phyloP scores from a whole-genome alignment of 2,329 filamentous ascomycete genomes.

The Metarhizium robertsii region DNA sequence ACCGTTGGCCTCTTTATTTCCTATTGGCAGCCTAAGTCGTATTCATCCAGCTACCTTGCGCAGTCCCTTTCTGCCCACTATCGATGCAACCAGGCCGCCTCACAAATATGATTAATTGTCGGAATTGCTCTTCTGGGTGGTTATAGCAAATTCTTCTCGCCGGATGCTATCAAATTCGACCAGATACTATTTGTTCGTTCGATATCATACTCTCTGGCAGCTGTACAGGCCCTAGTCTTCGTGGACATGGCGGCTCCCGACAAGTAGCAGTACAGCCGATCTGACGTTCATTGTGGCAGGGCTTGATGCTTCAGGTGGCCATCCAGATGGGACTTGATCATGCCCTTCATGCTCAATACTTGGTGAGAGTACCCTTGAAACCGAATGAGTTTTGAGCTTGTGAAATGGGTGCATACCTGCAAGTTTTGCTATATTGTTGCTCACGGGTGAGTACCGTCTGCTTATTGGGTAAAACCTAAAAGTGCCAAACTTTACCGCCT shows the following conservation, averaged over 20 bases:
- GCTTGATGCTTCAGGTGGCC: slow-evolving; percentile 18
- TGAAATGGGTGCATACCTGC: slow-evolving; percentile 7
- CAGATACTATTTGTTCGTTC: slow-evolving; percentile 1
- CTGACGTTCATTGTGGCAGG: slow-evolving; percentile 15
- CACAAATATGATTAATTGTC: slow-evolving; percentile 1
- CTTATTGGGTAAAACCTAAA: background rate
- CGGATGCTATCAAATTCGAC: slow-evolving; percentile 4
- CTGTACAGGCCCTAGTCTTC: slow-evolving; percentile 16
- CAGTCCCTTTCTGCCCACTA: background rate
- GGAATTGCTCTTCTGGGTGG: slow-evolving; percentile 7
- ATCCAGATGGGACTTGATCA: slow-evolving; percentile 17
- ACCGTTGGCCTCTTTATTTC: background rate
- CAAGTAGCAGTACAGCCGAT: slow-evolving; percentile 13
- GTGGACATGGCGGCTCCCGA: slow-evolving; percentile 19
- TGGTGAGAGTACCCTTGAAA: slow-evolving; percentile 5
- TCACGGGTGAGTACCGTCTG: background rate
- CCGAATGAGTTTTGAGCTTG: slow-evolving; percentile 1
- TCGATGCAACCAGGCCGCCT: background rate
- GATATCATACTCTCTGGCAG: slow-evolving; percentile 2
- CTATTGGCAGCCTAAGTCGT: background rate
- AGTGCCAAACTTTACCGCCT: background rate
- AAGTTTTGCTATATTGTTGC: slow-evolving; percentile 5
- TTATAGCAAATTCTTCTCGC: slow-evolving; percentile 3
- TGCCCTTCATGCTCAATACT: slow-evolving; percentile 12
- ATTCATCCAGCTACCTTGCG: background rate